Base-by-base conservation (phyloP, 495 filamentous ascomycete species). In the Thermothielavioides terrestris region DNA sequence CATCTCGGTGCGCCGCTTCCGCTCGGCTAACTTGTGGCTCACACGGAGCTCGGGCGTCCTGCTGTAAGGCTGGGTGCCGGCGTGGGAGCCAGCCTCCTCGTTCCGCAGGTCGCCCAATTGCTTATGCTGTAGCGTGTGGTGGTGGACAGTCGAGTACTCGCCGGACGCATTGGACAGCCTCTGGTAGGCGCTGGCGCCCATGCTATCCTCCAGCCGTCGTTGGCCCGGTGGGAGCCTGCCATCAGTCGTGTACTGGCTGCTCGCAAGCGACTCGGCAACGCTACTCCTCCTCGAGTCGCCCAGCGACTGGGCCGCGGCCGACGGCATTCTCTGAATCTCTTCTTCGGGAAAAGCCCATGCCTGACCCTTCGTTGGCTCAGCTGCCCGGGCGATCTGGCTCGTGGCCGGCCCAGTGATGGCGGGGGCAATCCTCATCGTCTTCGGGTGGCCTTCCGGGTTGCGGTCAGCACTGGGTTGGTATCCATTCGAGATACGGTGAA, bases 1-100 rank as follows among this genome's bases (percentile, higher is more conserved):
- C 92, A 99, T 97, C 64, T 99, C 92, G 41, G 88, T 95, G 28
- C 92, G 80, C 14, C 92, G 84, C 68, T 97, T 99, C 30, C 92
- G 78, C 69, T 99, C 92, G 6, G 92, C 92, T 38, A 97, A 74
- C 62, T 99, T 99, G 57, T 99, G 92, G 41, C 87, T 95, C 27
- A 95, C 83, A 31, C 92, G 77, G n/a, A 97, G 74, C 64, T 96
- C 92, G 7, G 92, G 92, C 2, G 92, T 99, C 36, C 92, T 75
- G 59, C 89, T 95, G 64, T 97, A 99, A 0, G 88, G 88, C 18
- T 86, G 85, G 10, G 69, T 74, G 32, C 79, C 77, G 6, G 69
- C 68, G 34, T 83, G 78, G 2, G 75, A 61, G 48, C 69, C 68
- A 7, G 51, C 49, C 26, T 75, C 72, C 28, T 86, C 83, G 48